Evolutionary conservation across 75 land plant genomes (phyloP).

Genomic region (Pinus tabuliformis): DNA sequence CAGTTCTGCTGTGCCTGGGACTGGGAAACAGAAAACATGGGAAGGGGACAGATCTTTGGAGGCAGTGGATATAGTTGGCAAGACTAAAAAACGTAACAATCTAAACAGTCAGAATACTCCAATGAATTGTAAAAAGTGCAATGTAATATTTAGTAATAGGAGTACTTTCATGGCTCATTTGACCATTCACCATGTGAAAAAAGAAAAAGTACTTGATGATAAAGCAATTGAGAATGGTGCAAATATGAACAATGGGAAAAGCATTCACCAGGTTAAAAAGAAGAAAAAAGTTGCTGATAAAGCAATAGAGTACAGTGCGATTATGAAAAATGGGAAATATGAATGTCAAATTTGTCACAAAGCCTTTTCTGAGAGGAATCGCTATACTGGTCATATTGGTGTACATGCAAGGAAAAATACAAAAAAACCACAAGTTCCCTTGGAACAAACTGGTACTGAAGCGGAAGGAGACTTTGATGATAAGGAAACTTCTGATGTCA

Average conservation of each 20-base stretch:
- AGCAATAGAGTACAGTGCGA: slow-evolving; percentile 38
- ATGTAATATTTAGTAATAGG: background rate
- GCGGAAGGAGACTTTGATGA: background rate
- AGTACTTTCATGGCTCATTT: slow-evolving; percentile 7
- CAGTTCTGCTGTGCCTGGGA: background rate
- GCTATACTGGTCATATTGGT: slow-evolving; percentile 57
- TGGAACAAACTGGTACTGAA: slow-evolving; percentile 5
- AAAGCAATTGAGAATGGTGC: slow-evolving; percentile 22
- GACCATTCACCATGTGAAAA: slow-evolving; percentile 4
- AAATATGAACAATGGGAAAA: slow-evolving; percentile 32
- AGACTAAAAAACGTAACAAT: background rate
- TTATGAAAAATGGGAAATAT: slow-evolving; percentile 46
- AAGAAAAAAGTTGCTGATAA: slow-evolving; percentile 32
- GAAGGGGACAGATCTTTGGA: background rate
- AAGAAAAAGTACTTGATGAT: too few relatives aligned
- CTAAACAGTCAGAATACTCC: background rate
- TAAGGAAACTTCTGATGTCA: background rate
- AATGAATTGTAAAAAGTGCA: slow-evolving; percentile 8
- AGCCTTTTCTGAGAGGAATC: slow-evolving; percentile 34
- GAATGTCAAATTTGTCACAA: slow-evolving; percentile 61
- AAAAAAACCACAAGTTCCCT: slow-evolving; percentile 5
- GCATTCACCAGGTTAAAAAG: slow-evolving; percentile 26
- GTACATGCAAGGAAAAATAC: slow-evolving; percentile 42
- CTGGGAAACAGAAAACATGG: background rate
- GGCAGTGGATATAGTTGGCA: background rate